Base-by-base conservation (phyloP, 352 stramenopile species). In the Phytopythium aichiense region DNA sequence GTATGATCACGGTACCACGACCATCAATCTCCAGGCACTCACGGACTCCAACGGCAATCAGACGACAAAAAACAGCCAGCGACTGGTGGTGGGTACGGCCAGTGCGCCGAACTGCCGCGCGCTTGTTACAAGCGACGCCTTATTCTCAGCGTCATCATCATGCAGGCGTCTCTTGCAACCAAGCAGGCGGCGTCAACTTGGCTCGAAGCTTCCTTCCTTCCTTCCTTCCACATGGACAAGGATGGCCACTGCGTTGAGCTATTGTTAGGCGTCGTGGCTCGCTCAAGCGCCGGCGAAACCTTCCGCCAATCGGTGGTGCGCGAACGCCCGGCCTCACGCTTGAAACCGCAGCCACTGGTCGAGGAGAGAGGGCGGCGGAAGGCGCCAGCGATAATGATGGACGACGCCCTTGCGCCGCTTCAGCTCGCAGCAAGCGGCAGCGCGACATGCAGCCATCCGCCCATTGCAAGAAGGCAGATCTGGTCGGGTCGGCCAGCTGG, bases 1-100 rank as follows among this genome's bases (percentile, higher is more conserved):
- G 53, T 58, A 58, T 49, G 22, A 12, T 5, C 4, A 18, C 20
- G 33, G 51, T 49, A 37, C 22, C 35, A n/a, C 53, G 33, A 46
- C 53, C 53, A 48, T 57, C 51, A 42, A 40, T 42, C 18, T 4
- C 2, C 11, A 45, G 8, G 45, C 45, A 52, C 46, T 38, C 25
- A 56, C 28, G 28, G 22, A 5, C 49, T 8, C 5, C 15, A 12
- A 35, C 35, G 15, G 35, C 54, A 59, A 60, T 28, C 25, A 9
- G 38, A 60, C 55, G 55, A 60, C 55, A 60, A 28, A 60, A 42
- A 60, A 60, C 37, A 52, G 55, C n/a, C 55, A 50, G 55, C 9
- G 31, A 31, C 18, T 37, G 18, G 50, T 56, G 52, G 30, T 58
- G 52, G 52, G 52, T 58, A 58, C 52, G 12, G 52, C 30, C 52